Conservation (phyloP, 257 asterid species). For the Cinchona pubescens region DNA sequence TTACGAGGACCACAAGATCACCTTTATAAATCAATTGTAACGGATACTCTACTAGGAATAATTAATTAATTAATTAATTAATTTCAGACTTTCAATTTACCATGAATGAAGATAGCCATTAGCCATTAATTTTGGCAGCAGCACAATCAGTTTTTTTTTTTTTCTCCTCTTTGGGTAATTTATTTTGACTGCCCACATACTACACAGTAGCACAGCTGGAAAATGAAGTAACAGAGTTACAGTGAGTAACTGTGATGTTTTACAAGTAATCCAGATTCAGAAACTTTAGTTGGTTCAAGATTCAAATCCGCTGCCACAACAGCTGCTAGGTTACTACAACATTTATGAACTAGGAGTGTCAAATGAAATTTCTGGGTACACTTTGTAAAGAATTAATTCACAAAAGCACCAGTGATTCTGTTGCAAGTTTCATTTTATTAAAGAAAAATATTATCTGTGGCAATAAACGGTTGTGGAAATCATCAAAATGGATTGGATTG, state of each 20-base stretch:
- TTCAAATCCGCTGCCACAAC: neutral
- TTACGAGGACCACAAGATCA: neutral
- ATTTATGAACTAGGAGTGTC: too few species aligned
- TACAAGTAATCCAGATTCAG: neutral
- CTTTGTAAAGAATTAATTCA: too few species aligned
- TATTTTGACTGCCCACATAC: neutral
- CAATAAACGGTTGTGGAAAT: too few species aligned
- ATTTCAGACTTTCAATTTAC: too few species aligned
- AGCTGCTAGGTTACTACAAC: too few species aligned
- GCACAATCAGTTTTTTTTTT: neutral
- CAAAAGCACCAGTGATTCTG: too few species aligned
- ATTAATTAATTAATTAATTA: too few species aligned
- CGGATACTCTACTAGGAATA: neutral
- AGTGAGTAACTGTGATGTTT: neutral
- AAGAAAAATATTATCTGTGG: too few species aligned
- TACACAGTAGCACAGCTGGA: neutral
- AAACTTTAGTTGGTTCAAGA: neutral
- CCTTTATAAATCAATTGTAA: neutral
- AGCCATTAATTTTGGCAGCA: neutral
- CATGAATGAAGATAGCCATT: neutral
- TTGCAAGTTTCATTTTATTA: too few species aligned
- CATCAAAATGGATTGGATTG: too few species aligned
- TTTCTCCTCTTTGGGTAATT: neutral
- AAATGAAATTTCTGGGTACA: too few species aligned
- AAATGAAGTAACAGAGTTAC: neutral